Base-by-base conservation (phyloP, 805 yeast species). In the Kodamaea jinghongensis region DNA sequence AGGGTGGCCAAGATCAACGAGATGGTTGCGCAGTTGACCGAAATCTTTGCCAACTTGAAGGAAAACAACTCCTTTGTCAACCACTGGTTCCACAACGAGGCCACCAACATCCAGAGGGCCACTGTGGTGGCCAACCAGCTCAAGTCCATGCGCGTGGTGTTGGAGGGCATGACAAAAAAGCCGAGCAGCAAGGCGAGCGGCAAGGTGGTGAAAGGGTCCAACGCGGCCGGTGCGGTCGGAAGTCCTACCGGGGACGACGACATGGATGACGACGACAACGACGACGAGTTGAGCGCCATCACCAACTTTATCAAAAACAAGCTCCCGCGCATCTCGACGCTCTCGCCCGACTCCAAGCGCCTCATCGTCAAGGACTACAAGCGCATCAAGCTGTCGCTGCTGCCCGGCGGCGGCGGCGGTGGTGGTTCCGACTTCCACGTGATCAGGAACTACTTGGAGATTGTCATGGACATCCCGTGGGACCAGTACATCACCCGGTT, bases 401-500 rank as follows among this genome's bases (percentile, higher is more conserved):
- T 41, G 23, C 74, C 75, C n/a, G 77, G 74, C 26, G 51, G 49
- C 3, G 55, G 57, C 7, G 37, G 42, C n/a, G 48, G 50, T 12
- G 55, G 57, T 5, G 74, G 80, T 22, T 68, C 79, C 0, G 89
- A 83, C 42, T 79, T 75, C 51, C 86, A 83, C 52, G 83, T 80
- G 1, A 60, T 82, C 31, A 57, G 82, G 40, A 77, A 78, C 34
- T 83, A 82, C 56, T 68, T 83, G 47, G 88, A 83, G 44, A 73
- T 79, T 14, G 74, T 82, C 6, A 62, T 74, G 60, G 88, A 83
- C 49, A 64, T 83, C 34, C 88, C 88, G 1, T 82, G 82, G 82
- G 72, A 65, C 34, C 54, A 41, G 36, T 61, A 47, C 39, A 59
- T 63, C 16, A 54, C 67, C 4, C 55, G 53, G 39, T 58, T 59